A percentile compares a stretch with the other conserved stretches of the same genome.
phyloP scores from a whole-genome alignment of 2,329 filamentous ascomycete species.

The Penicillium digitatum region DNA sequence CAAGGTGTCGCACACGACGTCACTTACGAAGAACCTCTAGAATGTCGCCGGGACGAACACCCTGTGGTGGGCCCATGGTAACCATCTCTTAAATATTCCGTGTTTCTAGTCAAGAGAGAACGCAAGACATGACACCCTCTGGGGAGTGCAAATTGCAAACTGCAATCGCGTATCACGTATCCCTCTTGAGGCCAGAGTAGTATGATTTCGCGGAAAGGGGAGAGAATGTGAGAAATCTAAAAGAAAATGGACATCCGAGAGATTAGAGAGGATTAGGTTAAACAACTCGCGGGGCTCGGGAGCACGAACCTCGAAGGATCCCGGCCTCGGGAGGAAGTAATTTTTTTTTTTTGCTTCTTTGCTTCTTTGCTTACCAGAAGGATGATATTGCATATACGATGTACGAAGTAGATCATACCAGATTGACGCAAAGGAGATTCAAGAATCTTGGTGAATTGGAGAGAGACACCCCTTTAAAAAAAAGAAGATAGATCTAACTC shows the following conservation, averaged over 20 bases:
- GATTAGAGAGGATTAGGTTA: slow-evolving; percentile 14
- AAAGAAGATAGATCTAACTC: background rate
- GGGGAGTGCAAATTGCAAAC: slow-evolving; percentile 7
- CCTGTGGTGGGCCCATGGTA: slow-evolving; percentile 30
- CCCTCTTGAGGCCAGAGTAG: slow-evolving; percentile 8
- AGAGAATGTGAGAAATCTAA: slow-evolving; percentile 18
- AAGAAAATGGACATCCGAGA: slow-evolving; percentile 5
- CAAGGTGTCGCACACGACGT: slow-evolving; percentile 8
- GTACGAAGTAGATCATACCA: background rate
- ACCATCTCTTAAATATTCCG: slow-evolving; percentile 9
- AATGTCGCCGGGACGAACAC: slow-evolving; percentile 41
- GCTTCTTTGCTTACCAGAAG: background rate
- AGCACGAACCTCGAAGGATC: slow-evolving; percentile 16
- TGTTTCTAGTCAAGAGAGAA: slow-evolving; percentile 10
- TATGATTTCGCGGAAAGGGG: slow-evolving; percentile 13
- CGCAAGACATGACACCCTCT: slow-evolving; percentile 33
- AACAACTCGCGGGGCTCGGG: slow-evolving; percentile 19
- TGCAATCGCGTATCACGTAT: slow-evolving; percentile 3
- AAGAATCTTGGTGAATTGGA: background rate
- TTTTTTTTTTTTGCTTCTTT: background rate
- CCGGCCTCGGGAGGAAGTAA: slow-evolving; percentile 6
- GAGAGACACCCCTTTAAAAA: background rate
- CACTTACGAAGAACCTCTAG: slow-evolving; percentile 47
- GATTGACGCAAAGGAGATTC: background rate
- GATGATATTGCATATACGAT: background rate